A percentile compares a stretch with the other conserved stretches of the same genome.
Evolutionary conservation across 495 filamentous ascomycete species (phyloP).

Genomic region (Daldinia vernicosa): DNA sequence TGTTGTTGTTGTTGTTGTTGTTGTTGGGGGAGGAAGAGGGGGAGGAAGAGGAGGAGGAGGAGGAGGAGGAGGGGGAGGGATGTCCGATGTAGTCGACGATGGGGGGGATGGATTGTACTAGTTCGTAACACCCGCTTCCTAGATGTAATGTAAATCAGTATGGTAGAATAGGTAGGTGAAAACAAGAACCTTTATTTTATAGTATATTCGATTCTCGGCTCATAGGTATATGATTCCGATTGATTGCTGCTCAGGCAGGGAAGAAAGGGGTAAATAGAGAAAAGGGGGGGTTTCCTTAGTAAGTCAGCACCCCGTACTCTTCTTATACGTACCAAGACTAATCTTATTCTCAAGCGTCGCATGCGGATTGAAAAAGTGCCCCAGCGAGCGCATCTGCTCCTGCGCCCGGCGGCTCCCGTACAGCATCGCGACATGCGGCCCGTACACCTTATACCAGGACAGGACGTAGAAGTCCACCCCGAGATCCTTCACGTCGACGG

Average conservation of each 20-base stretch:
- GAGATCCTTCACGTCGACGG: slow-evolving; percentile 69
- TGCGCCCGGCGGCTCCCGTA: slow-evolving; percentile 65
- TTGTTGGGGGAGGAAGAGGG: no score
- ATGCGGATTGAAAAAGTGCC: slow-evolving; percentile 73
- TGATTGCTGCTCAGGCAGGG: no score
- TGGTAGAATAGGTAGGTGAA: no score
- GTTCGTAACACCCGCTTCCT: slow-evolving; percentile 68
- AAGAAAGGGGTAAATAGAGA: not conserved
- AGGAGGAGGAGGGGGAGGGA: slow-evolving; percentile 46
- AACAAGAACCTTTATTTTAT: no score
- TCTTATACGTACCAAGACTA: slow-evolving; percentile 28
- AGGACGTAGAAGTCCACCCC: slow-evolving; percentile 80
- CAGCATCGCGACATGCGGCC: slow-evolving; percentile 73
- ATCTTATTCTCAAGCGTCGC: slow-evolving; percentile 68
- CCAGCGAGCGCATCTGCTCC: slow-evolving; percentile 61
- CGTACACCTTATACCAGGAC: slow-evolving; percentile 81
- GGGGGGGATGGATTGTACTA: slow-evolving; percentile 64
- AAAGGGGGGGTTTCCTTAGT: not conserved
- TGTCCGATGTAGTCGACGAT: slow-evolving; percentile 65
- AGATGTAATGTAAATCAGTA: not conserved
- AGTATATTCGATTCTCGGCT: no score
- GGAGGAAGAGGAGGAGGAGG: no score
- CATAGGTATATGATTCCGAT: no score
- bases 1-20: no score
- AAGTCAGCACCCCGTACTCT: no score